Base-by-base conservation (phyloP, 2,329 filamentous ascomycete species). In the Stromatinia cepivora region DNA sequence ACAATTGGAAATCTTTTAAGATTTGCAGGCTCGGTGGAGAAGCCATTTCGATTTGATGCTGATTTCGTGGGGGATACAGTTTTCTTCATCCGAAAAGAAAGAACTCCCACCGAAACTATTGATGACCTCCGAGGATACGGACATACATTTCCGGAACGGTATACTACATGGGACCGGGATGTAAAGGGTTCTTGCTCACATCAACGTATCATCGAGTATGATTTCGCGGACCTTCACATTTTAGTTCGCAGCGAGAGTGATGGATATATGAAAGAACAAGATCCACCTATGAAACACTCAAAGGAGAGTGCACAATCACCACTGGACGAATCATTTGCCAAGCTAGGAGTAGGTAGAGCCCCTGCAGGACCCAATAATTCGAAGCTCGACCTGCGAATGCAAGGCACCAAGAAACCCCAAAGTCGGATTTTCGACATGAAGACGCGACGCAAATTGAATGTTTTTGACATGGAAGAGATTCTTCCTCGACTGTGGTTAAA, bases 111-210 rank as follows among this genome's bases (percentile, higher is more conserved):
- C 0, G 86, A 90, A 72, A 75, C 81, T 0, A 87, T 92, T 7
- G 72, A 79, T 0, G 81, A 81, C n/a, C 79, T 92, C 0, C 73
- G 73, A 22, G 90, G 90, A 0, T 91, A 83, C 73, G 89, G 89
- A 0, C 88, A 92, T 73, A 83, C 86, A 0, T 92, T 92, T 72
- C 87, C 87, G 0, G 87, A 91, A 61, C 81, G 82, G 0, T 88
- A 91, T 74, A 92, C 90, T 0, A 86, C 82, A 0, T 92, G 89
- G 88, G 84, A 85, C 13, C 15, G 73, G 0, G 82, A 82, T 0
- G 84, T 87, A 0, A 82, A 81, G 58, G 81, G 82, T 0, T 91
- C 88, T 0, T 79, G 78, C 1, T 87, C 86, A 0, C 87, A 92
- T 71, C 88, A 92, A 74, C 82, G 89, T 1, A 75, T 92, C 10